These are phyloP conservation scores for Lithospermum erythrorhizon DNA, from an alignment of 257 asterid genomes.

Conservation along the genomic window DNA sequence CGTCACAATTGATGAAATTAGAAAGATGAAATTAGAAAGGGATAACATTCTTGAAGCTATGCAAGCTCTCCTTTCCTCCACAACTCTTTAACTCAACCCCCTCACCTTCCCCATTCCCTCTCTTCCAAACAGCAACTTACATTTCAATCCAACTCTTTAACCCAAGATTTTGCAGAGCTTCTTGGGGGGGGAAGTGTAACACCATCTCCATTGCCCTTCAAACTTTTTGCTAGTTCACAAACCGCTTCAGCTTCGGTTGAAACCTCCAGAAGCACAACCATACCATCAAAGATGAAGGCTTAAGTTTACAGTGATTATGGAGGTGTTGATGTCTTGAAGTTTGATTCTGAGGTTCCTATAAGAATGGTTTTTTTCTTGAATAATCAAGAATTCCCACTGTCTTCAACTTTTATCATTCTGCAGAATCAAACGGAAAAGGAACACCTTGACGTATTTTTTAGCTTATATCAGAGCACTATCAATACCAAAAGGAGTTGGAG, in stretches of 20 bases:
- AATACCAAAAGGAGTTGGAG: too few species aligned
- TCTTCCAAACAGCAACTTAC: slow-evolving; percentile 15
- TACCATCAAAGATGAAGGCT: slow-evolving; percentile 73
- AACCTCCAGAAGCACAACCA: slow-evolving; percentile 24
- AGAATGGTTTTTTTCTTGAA: too few species aligned
- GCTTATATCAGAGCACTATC: too few species aligned
- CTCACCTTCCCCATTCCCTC: slow-evolving; percentile 16
- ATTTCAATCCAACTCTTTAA: slow-evolving; percentile 15
- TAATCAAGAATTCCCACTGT: too few species aligned
- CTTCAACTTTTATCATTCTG: too few species aligned
- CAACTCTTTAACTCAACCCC: slow-evolving; percentile 33
- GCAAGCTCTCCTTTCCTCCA: slow-evolving; percentile 57
- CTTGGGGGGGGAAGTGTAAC: slow-evolving; percentile 5
- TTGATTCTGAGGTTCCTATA: slow-evolving; percentile 35
- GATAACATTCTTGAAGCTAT: slow-evolving; percentile 16
- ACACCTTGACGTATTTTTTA: too few species aligned
- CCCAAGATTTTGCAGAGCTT: slow-evolving; percentile 9
- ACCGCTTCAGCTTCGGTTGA: slow-evolving; percentile 38
- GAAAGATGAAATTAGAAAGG: too few species aligned
- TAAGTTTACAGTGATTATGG: slow-evolving; percentile 80
- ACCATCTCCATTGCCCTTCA: not conserved
- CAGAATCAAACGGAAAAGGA: too few species aligned
- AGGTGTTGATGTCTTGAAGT: slow-evolving; percentile 58
- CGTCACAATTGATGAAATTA: too few species aligned
- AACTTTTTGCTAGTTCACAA: slow-evolving; percentile 42